Evolutionary conservation across 2,329 filamentous ascomycete species (phyloP).

Genomic region (Phialophora chinensis): DNA sequence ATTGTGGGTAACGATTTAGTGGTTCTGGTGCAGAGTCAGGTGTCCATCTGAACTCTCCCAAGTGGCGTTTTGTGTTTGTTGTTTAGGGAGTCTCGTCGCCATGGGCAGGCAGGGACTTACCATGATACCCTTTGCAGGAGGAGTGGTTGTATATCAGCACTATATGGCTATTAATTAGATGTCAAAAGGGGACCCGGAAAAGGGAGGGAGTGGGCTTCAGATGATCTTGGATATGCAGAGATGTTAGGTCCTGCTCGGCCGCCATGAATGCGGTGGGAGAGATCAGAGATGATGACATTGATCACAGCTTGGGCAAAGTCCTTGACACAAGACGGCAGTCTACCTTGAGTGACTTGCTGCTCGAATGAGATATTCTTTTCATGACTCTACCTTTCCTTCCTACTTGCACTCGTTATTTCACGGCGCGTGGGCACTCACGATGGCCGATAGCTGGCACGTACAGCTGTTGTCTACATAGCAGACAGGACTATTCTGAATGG

Average conservation of each 20-base stretch:
- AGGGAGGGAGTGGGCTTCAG: not conserved
- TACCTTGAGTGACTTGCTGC: not conserved
- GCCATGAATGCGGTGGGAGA: not conserved
- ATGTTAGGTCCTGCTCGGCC: not conserved
- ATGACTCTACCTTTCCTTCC: not conserved
- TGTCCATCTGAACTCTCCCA: not conserved
- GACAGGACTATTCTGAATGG: not conserved
- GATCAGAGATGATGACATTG: not conserved
- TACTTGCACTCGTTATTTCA: not conserved
- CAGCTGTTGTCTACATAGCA: too few relatives aligned
- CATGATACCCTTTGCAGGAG: slow-evolving; percentile 6
- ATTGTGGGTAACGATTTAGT: not conserved
- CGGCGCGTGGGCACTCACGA: too few relatives aligned
- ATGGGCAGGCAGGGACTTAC: not conserved
- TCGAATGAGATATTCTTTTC: not conserved
- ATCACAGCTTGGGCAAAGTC: not conserved
- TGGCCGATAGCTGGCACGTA: not conserved
- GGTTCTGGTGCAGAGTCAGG: slow-evolving; percentile 1
- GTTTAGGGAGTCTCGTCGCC: not conserved
- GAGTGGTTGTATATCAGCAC: slow-evolving; percentile 11
- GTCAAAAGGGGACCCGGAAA: not conserved
- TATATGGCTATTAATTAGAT: slow-evolving; percentile 16
- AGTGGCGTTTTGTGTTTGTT: not conserved
- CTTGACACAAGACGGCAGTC: not conserved
- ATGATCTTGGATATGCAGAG: slow-evolving; percentile 15